These are phyloP conservation scores for Debaryomyces psychrophilus DNA, from an alignment of 1,139 yeast species.

Conservation along the genomic window DNA sequence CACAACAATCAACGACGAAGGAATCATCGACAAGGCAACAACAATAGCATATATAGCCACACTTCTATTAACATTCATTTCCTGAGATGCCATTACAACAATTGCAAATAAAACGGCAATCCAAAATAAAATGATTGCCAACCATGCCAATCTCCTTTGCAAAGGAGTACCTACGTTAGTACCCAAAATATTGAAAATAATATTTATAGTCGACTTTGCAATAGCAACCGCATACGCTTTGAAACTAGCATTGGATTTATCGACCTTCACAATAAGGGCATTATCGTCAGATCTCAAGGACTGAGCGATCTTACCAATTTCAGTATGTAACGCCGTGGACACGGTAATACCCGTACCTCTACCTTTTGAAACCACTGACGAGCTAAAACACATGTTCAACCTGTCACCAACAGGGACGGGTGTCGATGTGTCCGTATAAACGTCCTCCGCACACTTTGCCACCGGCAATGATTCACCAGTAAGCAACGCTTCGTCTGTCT, in stretches of 20 bases:
- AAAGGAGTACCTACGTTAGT: conserved; percentile 78
- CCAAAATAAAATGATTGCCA: conserved; percentile 68
- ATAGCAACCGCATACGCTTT: conserved; percentile 55
- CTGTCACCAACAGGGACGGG: conserved; percentile 75
- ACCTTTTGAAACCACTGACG: conserved; percentile 78
- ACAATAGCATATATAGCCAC: conserved; percentile 85
- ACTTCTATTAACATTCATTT: conserved; percentile 63
- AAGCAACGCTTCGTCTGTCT: conserved; percentile 77
- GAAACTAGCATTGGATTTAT: conserved; percentile 28
- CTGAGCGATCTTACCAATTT: conserved; percentile 76
- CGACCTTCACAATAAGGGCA: conserved; percentile 31
- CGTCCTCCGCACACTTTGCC: conserved; percentile 49
- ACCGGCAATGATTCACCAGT: conserved; percentile 85
- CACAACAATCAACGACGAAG: conserved; percentile 79
- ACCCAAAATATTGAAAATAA: conserved; percentile 72
- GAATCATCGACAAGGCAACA: conserved; percentile 82
- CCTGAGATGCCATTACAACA: conserved; percentile 79
- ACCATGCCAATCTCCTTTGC: conserved; percentile 65
- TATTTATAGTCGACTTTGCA: conserved; percentile 34
- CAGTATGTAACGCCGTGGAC: conserved; percentile 72
- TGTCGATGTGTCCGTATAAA: conserved; percentile 36
- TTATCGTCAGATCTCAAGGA: conserved; percentile 47
- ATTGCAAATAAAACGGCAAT: conserved; percentile 78
- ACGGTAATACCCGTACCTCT: conserved; percentile 72
- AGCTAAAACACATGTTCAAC: conserved; percentile 70